Evolutionary conservation across 2,329 filamentous ascomycete species (phyloP), one percentile per base, ranked within the genome.

Genomic region (Pseudogymnoascus sp.): DNA sequence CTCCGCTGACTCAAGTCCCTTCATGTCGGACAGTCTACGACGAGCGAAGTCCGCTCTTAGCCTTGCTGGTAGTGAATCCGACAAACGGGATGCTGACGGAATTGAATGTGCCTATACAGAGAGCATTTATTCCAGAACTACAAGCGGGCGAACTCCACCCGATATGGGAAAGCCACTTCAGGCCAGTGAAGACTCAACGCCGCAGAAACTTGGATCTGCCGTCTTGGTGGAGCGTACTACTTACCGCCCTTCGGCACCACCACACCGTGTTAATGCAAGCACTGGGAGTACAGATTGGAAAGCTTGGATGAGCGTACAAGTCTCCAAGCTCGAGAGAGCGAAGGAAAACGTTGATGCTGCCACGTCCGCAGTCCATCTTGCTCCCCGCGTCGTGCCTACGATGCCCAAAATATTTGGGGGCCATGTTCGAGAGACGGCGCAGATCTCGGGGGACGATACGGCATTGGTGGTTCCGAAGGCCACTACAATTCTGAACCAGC

Each of bases 281-380:
- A 73, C 74, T 5, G 80, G 80, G 63, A 83, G 80, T 2, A 71
- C 77, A 1, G 82, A 83, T 63, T 84, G 81, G 82, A 83, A 83
- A 70, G 78, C 74, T 0, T 81, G 78, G 78, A 76, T 84, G 40
- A 81, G 81, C 7, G 76, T 79, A 2, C 79, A 83, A 44, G 76
- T 81, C 7, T 78, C 78, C 0, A 80, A 78, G 63, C 69, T 81
- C 1, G 79, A 82, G 62, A 67, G 65, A 42, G 59, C 63, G 18
- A 71, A 71, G 28, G 66, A 69, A 12, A 68, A 67, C 56, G 33
- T 59, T 6, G 37, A 31, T 12, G 38, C 35, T 18, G 65, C 42
- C 16, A 59, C 44, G n/a, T 62, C 62, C 3, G 64, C 62, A 14
- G 42, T 18, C 35, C 60, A 25, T 65, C 67, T 61, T 11, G 64